A percentile compares a stretch with the other conserved stretches of the same genome.
Conservation (phyloP, 1,139 yeast species). For the Pneumocystis oryctolagi region DNA sequence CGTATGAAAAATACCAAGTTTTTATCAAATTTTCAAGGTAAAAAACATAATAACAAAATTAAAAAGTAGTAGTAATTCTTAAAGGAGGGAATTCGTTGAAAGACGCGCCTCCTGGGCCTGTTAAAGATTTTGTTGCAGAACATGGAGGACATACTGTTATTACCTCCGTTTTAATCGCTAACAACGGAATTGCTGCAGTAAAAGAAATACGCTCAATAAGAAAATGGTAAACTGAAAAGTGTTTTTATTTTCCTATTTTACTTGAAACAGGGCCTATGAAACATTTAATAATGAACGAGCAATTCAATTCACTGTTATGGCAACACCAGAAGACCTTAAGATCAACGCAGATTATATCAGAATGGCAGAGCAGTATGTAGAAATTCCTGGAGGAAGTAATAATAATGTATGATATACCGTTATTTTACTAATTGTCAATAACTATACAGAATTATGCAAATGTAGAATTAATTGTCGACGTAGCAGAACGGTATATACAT, state of each 20-base stretch:
- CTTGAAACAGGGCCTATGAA: conserved; percentile 50
- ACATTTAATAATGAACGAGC: conserved; percentile 92
- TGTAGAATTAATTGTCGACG: conserved; percentile 88
- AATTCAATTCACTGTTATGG: conserved; percentile 92
- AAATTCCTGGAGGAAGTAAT: conserved; percentile 98
- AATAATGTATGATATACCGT: conserved; percentile 36
- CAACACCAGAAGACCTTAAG: conserved; percentile 93
- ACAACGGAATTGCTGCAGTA: conserved; percentile 98
- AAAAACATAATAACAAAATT: background rate
- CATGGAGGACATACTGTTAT: conserved; percentile 95
- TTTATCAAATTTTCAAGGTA: background rate
- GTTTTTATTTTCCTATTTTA: background rate
- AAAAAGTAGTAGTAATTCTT: conserved; percentile 36
- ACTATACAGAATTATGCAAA: conserved; percentile 59
- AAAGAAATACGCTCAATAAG: conserved; percentile 93
- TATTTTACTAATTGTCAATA: background rate
- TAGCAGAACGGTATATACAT: conserved; percentile 56
- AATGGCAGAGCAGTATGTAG: conserved; percentile 97
- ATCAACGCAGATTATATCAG: conserved; percentile 96
- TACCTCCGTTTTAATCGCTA: conserved; percentile 72
- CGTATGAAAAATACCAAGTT: background rate
- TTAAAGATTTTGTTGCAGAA: conserved; percentile 69
- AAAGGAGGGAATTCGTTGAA: conserved; percentile 64
- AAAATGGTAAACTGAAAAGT: conserved; percentile 44
- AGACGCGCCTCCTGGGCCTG: conserved; percentile 55